phyloP scores from a whole-genome alignment of 805 yeast species.

The Candida ulmi region DNA sequence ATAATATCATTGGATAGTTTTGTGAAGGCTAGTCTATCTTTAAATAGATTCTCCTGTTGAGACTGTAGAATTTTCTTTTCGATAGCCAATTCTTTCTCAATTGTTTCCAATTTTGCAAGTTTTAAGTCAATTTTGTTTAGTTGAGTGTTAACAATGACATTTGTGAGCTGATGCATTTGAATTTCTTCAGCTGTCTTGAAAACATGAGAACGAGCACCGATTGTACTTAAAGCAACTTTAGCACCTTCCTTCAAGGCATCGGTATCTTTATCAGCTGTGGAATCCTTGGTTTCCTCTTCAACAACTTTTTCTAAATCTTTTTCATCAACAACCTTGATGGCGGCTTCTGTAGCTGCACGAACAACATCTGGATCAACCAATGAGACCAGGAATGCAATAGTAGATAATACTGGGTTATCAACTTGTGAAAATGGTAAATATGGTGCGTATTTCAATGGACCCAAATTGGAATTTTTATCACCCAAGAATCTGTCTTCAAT shows the following conservation, averaged over 20 bases:
- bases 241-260: constrained; percentile 51
- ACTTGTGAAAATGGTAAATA: constrained; percentile 78
- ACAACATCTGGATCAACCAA: constrained; percentile 85
- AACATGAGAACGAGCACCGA: constrained; percentile 74
- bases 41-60: constrained; percentile 61
- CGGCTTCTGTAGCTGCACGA: constrained; percentile 68
- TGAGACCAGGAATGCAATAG: constrained; percentile 82
- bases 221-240: constrained; percentile 62
- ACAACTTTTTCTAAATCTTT: constrained; percentile 15
- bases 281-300: constrained; percentile 15
- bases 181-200: constrained; percentile 79
- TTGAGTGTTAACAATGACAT: constrained; percentile 55
- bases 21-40: constrained; percentile 62
- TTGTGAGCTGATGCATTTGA: constrained; percentile 57
- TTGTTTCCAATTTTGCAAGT: constrained; percentile 47
- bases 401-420: constrained; percentile 91
- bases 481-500: constrained; percentile 70
- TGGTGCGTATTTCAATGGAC: constrained; percentile 77
- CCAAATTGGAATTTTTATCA: constrained; percentile 35
- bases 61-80: constrained; percentile 55
- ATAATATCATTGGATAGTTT: constrained; percentile 49
- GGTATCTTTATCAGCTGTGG: constrained; percentile 4
- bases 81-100: constrained; percentile 61
- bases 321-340: constrained; percentile 32
- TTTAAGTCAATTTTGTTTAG: constrained; percentile 61